Percentiles rank a stretch among this genome's conserved stretches.
Conservation (phyloP, 2,329 filamentous ascomycete genomes). For the Xylariaceae sp. region DNA sequence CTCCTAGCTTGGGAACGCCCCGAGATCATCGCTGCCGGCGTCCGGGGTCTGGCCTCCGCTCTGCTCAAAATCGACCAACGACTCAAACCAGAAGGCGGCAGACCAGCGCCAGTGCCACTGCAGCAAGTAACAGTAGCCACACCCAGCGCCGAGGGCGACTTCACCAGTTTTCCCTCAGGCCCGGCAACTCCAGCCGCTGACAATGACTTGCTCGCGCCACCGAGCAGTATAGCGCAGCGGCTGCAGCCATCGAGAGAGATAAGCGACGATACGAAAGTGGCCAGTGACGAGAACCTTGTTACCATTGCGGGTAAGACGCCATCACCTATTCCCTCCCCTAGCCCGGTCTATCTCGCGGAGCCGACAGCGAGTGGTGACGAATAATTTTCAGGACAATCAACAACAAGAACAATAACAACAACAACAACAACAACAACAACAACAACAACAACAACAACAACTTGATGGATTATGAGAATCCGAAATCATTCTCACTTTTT, state of each 20-base stretch:
- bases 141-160: slow-evolving; percentile 3
- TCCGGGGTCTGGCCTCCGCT: slow-evolving; percentile 38
- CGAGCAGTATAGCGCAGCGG: slow-evolving; percentile 19
- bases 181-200: slow-evolving; percentile 2
- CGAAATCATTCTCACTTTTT: too few relatives aligned
- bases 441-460: too few relatives aligned
- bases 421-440: too few relatives aligned
- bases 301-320: slow-evolving; percentile 9
- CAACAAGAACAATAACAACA: too few relatives aligned
- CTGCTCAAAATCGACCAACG: slow-evolving; percentile 37
- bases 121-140: slow-evolving; percentile 33
- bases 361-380: too few relatives aligned
- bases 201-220: slow-evolving; percentile 17
- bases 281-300: slow-evolving; percentile 18
- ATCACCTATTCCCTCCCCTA: slow-evolving; percentile 12
- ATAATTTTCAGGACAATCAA: too few relatives aligned
- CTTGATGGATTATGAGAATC: too few relatives aligned
- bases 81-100: slow-evolving; percentile 25
- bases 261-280: slow-evolving; percentile 30
- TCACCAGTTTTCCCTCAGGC: slow-evolving; percentile 2
- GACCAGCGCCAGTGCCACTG: slow-evolving; percentile 25
- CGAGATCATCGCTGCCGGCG: slow-evolving; percentile 41
- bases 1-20: slow-evolving; percentile 48
- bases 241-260: slow-evolving; percentile 21
- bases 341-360: too few relatives aligned